phyloP scores from a whole-genome alignment of 1,284 basidiomycete genomes.

The Sporisorium scitamineum region DNA sequence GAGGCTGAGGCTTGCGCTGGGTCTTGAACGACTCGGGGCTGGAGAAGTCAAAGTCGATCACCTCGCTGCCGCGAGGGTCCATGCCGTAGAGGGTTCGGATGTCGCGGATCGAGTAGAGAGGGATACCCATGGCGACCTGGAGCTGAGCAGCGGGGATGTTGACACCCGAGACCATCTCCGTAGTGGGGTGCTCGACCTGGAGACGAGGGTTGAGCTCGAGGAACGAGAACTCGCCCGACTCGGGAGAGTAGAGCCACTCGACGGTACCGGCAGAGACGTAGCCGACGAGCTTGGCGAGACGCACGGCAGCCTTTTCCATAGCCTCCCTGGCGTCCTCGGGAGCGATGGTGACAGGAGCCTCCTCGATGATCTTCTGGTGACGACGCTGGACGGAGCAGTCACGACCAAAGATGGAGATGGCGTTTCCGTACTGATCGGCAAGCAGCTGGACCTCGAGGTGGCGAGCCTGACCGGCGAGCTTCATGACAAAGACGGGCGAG shows the following conservation, averaged over 20 bases:
- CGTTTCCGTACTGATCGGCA: constrained; percentile 99
- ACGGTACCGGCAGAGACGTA: constrained; percentile 99
- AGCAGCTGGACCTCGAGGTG: constrained; percentile 98
- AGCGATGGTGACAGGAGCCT: constrained; percentile 98
- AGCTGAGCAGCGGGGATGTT: constrained; percentile 98
- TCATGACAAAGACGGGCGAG: constrained; percentile 99
- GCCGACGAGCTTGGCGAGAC: constrained; percentile 96
- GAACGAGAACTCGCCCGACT: constrained; percentile 95
- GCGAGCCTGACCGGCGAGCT: constrained; percentile 95
- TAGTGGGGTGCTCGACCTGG: constrained; percentile 96
- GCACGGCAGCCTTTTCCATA: constrained; percentile 98
- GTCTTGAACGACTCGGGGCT: constrained; percentile 82
- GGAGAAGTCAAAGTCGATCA: constrained; percentile 87
- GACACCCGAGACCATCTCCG: constrained; percentile 99
- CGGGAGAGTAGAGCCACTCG: constrained; percentile 96
- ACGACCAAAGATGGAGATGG: constrained; percentile 97
- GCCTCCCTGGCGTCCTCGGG: constrained; percentile 78
- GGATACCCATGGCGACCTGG: constrained; percentile 98
- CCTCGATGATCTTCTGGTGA: constrained; percentile 99
- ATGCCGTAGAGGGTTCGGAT: constrained; percentile 93
- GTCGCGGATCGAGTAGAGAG: constrained; percentile 93
- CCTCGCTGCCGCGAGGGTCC: constrained; percentile 58
- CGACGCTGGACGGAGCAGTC: constrained; percentile 99
- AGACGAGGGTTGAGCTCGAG: constrained; percentile 99
- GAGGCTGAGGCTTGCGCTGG: constrained; percentile 94